phyloP scores from a whole-genome alignment of 2,329 filamentous ascomycete species.

The Kalaharituber pfeilii region DNA sequence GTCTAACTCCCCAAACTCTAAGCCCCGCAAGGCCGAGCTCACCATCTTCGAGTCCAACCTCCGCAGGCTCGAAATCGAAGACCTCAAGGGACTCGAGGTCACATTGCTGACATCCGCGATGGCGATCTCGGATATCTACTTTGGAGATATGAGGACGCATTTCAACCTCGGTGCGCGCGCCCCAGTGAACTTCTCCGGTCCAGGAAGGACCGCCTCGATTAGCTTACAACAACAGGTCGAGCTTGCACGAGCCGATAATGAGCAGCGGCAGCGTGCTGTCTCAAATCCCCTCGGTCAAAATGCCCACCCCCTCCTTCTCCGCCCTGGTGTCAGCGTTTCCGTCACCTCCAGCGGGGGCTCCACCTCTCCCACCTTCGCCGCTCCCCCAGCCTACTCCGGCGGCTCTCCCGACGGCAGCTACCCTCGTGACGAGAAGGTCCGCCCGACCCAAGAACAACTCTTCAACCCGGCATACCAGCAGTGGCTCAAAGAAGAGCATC shows the following conservation, averaged over 20 bases:
- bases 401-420: background rate
- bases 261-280: too few species aligned
- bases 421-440: background rate
- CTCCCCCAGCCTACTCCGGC: background rate
- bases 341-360: slow-evolving; percentile 13
- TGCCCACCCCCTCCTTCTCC: slow-evolving; percentile 9
- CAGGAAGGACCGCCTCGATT: slow-evolving; percentile 27
- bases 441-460: background rate
- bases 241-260: too few species aligned
- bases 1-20: slow-evolving; percentile 34
- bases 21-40: slow-evolving; percentile 47
- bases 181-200: slow-evolving; percentile 13
- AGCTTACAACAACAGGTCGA: slow-evolving; percentile 31
- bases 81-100: slow-evolving; percentile 81
- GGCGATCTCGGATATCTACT: slow-evolving; percentile 47
- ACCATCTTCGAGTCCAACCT: slow-evolving; percentile 91
- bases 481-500: background rate
- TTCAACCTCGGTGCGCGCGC: slow-evolving; percentile 51
- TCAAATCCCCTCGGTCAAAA: slow-evolving; percentile 14
- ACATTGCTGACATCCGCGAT: slow-evolving; percentile 49
- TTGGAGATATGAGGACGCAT: slow-evolving; percentile 48
- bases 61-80: slow-evolving; percentile 76
- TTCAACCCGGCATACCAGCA: background rate
- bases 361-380: slow-evolving; percentile 4
- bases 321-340: slow-evolving; percentile 16